Conservation (phyloP, 2,329 filamentous ascomycete species). For the Drechmeria coniospora region DNA sequence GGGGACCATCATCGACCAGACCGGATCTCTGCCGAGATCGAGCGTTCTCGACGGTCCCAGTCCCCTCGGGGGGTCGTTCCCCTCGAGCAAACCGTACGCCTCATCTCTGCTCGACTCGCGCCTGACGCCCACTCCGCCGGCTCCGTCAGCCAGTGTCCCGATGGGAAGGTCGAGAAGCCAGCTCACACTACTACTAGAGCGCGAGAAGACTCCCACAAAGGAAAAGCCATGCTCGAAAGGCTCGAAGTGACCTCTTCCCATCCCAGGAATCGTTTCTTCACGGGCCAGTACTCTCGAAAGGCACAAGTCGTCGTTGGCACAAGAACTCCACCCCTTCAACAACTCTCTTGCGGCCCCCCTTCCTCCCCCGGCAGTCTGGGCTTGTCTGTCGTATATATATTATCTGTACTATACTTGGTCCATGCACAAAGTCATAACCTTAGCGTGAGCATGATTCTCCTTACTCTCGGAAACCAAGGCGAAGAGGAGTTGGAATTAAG, state of each 20-base stretch:
- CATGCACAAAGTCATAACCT: too few relatives aligned
- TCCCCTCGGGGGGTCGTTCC: slow-evolving; percentile 9
- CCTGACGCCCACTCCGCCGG: slow-evolving; percentile 35
- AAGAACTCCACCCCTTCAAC: too few relatives aligned
- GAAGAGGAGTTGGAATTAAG: too few relatives aligned
- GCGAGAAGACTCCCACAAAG: slow-evolving; percentile 26
- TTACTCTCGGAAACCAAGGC: too few relatives aligned
- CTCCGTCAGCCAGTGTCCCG: slow-evolving; percentile 26
- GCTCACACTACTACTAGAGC: slow-evolving; percentile 39
- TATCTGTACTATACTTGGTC: too few relatives aligned
- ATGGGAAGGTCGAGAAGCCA: slow-evolving; percentile 46
- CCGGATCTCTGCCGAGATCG: slow-evolving; percentile 15
- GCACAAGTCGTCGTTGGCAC: too few relatives aligned
- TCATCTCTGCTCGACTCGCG: slow-evolving; percentile 18
- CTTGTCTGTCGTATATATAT: too few relatives aligned
- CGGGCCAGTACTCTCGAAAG: too few relatives aligned
- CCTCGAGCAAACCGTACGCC: slow-evolving; percentile 8
- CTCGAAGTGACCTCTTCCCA: slow-evolving; percentile 7
- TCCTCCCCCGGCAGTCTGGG: too few relatives aligned
- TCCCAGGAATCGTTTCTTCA: too few relatives aligned
- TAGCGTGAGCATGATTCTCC: too few relatives aligned
- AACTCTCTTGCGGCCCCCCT: too few relatives aligned
- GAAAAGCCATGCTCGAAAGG: slow-evolving; percentile 13
- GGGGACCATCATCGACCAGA: slow-evolving; percentile 28
- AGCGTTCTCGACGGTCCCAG: slow-evolving; percentile 7